Conservation (phyloP, 2,329 filamentous ascomycete species). For the Venturia aucupariae region DNA sequence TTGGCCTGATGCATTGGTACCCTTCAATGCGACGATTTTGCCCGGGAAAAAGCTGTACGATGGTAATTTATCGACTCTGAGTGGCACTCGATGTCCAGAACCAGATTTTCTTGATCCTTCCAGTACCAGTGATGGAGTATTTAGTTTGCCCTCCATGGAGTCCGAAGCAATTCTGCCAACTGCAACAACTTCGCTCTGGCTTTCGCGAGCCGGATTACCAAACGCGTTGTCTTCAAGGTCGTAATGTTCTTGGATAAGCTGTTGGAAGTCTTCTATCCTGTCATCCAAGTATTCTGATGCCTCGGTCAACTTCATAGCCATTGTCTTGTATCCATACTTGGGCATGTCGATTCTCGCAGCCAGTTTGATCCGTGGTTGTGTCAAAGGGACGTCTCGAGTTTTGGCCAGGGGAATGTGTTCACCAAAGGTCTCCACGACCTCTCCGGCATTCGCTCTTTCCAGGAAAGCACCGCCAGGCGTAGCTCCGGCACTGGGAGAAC, state of each 20-base stretch:
- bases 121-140: constrained; percentile 73
- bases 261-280: constrained; percentile 80
- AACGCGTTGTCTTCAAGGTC: constrained; percentile 70
- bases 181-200: constrained; percentile 77
- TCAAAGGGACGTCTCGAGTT: constrained; percentile 36
- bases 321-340: constrained; percentile 83
- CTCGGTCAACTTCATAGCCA: constrained; percentile 91
- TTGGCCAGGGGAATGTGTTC: constrained; percentile 56
- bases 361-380: constrained; percentile 71
- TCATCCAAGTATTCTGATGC: constrained; percentile 91
- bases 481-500: constrained; percentile 40
- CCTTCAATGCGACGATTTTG: constrained; percentile 79
- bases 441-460: constrained; percentile 68
- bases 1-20: constrained; percentile 77
- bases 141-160: constrained; percentile 69
- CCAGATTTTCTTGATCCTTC: constrained; percentile 81
- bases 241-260: constrained; percentile 65
- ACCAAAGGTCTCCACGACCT: constrained; percentile 77
- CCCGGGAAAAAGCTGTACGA: constrained; percentile 85
- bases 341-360: constrained; percentile 81
- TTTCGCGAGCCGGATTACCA: constrained; percentile 76
- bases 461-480: constrained; percentile 49
- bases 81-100: constrained; percentile 68
- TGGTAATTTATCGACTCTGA: constrained; percentile 62
- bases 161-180: constrained; percentile 90